Percentiles rank a stretch among this genome's conserved stretches.
These are phyloP conservation scores for Pichia manshurica DNA, from an alignment of 805 yeast genomes.

Conservation along the genomic window DNA sequence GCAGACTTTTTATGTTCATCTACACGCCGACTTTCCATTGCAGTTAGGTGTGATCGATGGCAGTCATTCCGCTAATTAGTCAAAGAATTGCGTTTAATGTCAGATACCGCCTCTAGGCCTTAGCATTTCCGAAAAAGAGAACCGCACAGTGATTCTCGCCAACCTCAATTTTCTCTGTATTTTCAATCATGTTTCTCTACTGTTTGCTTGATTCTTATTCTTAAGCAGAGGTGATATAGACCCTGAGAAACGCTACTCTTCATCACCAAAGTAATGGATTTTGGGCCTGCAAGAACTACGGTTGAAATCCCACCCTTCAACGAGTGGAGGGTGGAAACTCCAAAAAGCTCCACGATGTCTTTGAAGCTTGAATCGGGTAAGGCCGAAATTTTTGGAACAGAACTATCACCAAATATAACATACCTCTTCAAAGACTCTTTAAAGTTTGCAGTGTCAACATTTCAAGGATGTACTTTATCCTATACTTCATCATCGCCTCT, in stretches of 20 bases:
- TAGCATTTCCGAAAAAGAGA: too few species aligned
- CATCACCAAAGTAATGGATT: conserved; percentile 3
- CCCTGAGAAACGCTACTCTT: too few species aligned
- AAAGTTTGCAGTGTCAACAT: conserved; percentile 51
- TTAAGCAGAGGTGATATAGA: too few species aligned
- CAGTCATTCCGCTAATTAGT: too few species aligned
- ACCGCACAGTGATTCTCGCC: too few species aligned
- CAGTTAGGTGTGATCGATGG: too few species aligned
- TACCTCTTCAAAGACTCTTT: conserved; percentile 48
- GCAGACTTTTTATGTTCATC: not conserved
- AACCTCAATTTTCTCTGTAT: too few species aligned
- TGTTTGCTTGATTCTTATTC: too few species aligned
- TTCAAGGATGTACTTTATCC: conserved; percentile 59
- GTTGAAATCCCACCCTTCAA: conserved; percentile 20
- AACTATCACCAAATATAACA: conserved; percentile 66
- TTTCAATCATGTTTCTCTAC: too few species aligned
- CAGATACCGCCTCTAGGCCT: too few species aligned
- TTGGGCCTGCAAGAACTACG: conserved; percentile 6
- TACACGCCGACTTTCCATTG: not conserved
- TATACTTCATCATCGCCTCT: conserved; percentile 38
- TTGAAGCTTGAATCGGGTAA: conserved; percentile 49
- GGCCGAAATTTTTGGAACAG: conserved; percentile 92
- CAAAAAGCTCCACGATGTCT: not conserved
- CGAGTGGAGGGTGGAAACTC: conserved; percentile 7
- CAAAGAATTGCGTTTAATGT: too few species aligned